Conservation (phyloP, 495 filamentous ascomycete genomes). For the Aspergillus wentii region DNA sequence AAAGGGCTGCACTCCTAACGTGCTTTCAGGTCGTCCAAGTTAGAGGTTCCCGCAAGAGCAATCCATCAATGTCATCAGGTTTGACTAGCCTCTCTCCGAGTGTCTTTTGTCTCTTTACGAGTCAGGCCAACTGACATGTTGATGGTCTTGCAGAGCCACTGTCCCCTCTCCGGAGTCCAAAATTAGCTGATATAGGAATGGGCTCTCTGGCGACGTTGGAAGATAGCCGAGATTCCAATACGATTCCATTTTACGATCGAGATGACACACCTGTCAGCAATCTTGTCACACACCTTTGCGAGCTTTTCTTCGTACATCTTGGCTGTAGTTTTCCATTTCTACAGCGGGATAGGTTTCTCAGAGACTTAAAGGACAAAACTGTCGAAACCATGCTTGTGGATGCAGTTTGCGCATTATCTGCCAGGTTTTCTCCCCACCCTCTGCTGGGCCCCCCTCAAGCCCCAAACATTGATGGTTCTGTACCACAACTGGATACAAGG, state of each 20-base stretch:
- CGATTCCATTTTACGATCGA: conserved; percentile 74
- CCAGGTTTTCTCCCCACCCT: conserved; percentile 71
- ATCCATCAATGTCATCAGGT: conserved; percentile 47
- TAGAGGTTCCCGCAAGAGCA: conserved; percentile 46
- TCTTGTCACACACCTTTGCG: conserved; percentile 67
- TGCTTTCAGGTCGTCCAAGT: conserved; percentile 55
- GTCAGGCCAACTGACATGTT: neutral
- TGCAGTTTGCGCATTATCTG: conserved; percentile 73
- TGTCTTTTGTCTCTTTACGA: neutral
- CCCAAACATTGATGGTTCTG: conserved; percentile 44
- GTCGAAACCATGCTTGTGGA: conserved; percentile 86
- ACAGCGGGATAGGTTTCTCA: conserved; percentile 61
- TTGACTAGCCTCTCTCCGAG: conserved; percentile 4
- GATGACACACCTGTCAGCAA: conserved; percentile 63
- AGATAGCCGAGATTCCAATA: conserved; percentile 52
- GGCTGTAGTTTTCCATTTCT: conserved; percentile 83
- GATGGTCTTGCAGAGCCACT: conserved; percentile 21
- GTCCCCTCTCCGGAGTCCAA: conserved; percentile 34
- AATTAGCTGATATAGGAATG: conserved; percentile 15
- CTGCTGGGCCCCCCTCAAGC: conserved; percentile 51
- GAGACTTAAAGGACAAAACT: conserved; percentile 67
- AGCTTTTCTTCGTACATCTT: conserved; percentile 72
- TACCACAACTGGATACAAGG: conserved; percentile 28
- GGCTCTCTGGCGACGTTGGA: conserved; percentile 30
- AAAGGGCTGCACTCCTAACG: conserved; percentile 2